A percentile compares a stretch with the other conserved stretches of the same genome.
These are phyloP conservation scores for Solanum bulbocastanum DNA, from an alignment of 257 asterid species.

Conservation along the genomic window DNA sequence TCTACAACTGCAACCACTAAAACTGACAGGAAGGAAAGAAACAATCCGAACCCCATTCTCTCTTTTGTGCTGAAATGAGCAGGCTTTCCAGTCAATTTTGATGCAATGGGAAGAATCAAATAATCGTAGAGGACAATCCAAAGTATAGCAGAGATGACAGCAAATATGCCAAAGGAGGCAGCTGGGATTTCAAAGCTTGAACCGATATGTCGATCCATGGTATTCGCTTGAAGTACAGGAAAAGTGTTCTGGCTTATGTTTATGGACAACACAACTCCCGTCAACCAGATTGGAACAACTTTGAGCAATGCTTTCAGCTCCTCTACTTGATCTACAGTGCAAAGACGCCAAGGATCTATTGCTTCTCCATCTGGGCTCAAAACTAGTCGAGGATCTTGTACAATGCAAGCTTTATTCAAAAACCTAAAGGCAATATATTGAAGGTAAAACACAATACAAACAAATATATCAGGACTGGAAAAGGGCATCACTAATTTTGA, in stretches of 20 bases:
- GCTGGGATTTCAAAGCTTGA: conserved; percentile 54
- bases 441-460: not conserved
- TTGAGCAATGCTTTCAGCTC: conserved; percentile 53
- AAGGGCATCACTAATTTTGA: not conserved
- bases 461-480: not conserved
- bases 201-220: conserved; percentile 45
- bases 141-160: conserved; percentile 22
- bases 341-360: conserved; percentile 40
- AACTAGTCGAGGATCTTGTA: conserved; percentile 31
- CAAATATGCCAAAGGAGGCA: conserved; percentile 46
- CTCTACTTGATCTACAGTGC: conserved; percentile 71
- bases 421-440: conserved; percentile 25
- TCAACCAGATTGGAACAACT: conserved; percentile 60
- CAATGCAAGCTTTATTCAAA: conserved; percentile 63
- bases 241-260: conserved; percentile 38
- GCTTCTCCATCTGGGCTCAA: conserved; percentile 27
- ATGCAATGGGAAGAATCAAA: conserved; percentile 42
- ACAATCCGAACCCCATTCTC: conserved; percentile 62
- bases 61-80: conserved; percentile 23
- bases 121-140: conserved; percentile 57
- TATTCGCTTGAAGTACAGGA: conserved; percentile 50
- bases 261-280: conserved; percentile 47
- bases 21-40: conserved; percentile 43
- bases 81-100: conserved; percentile 30
- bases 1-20: conserved; percentile 40